Base-by-base conservation (phyloP, 768 basidiomycete genomes). In the Boletus pseudopeckii region DNA sequence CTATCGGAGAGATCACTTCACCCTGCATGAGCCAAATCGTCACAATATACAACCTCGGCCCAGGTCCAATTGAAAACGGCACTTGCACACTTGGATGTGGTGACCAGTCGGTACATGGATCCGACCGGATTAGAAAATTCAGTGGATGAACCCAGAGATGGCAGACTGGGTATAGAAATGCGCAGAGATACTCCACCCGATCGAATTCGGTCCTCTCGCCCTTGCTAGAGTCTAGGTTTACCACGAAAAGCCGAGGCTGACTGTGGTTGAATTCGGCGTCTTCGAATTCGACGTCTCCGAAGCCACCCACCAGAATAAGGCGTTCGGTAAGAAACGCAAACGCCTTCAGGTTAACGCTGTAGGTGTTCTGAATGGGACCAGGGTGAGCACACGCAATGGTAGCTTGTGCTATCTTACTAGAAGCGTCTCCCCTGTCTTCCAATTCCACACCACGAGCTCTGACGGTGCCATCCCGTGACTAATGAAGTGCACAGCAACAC, bases 381-480 rank as follows among this genome's bases (percentile, higher is more conserved):
- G 30, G 6, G 20, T 56, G 30, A 62, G 42, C 47, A 9, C 33
- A 46, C 22, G 17, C 46, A 40, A 37, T 13, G 5, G 10, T 14
- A 40, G 13, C 45, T 24, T 18, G 10, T 18, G 20, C 11, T 15
- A 20, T 72, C 80, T 72, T 60, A 88, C 85, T 56, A 78, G 53
- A 58, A 81, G 64, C 7, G 72, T 63, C 10, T 65, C 59, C 7
- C 82, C 82, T 5, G 78, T 82, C 62, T 79, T 80, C 87, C 86
- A 88, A 50, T 88, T 77, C 85, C 84, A 88, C 20, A 85, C 69
- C 22, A 78, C 68, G 13, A 87, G 64, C 57, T 82, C 79, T 30
- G 74, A 78, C 43, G 71, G 72, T 33, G 63, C 62, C 7, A 51
- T 54, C 37, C 69, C 71, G 9, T 53, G 53, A 52, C 68, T 67